Evolutionary conservation across 1,139 yeast species (phyloP), one percentile per base, ranked within the genome.

Genomic region (Pichia cactophila): DNA sequence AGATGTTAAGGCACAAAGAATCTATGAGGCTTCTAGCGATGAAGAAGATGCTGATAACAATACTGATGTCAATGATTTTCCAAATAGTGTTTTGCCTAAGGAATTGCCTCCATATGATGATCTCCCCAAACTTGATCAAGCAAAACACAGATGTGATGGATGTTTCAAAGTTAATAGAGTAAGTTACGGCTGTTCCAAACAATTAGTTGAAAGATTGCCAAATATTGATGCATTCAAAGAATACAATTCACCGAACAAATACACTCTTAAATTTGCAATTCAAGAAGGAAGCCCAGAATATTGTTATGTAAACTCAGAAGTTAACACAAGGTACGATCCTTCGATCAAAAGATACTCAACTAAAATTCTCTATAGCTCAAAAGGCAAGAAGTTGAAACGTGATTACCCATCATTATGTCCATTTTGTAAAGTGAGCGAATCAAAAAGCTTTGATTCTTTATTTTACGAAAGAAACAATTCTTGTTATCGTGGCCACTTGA

Each of bases 381-480:
- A 40, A 12, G 54, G 54, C 9, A 51, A 47, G 20, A 46, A 41
- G 17, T 14, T 51, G 26, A 51, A 51, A 33, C 33, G 52, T 28
- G 54, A 51, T 31, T 49, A 51, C 26, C 54, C 54, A 9, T 51
- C 54, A 10, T 39, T 51, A n/a, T 51, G 54, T 41, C 54, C 54
- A 23, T 51, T 44, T 33, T 51, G 54, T 40, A 49, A 49, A 29
- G 43, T 51, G 1, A 28, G 50, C 3, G 48, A 46, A 1, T 8
- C 37, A 3, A 31, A 29, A 28, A 26, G 20, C 2, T 43, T 51
- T 28, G 54, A 51, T 40, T 44, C 48, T 1, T 28, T 51, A 14
- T 54, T 54, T 33, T 54, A 51, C 37, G 54, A 54, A 28, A 42
- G 57, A 23, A 54, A 54, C 11, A 54, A 54, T 31, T 52, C 55